A percentile compares a stretch with the other conserved stretches of the same genome.
phyloP scores from a whole-genome alignment of 2,329 filamentous ascomycete genomes.

The Dactylellina cionopaga region DNA sequence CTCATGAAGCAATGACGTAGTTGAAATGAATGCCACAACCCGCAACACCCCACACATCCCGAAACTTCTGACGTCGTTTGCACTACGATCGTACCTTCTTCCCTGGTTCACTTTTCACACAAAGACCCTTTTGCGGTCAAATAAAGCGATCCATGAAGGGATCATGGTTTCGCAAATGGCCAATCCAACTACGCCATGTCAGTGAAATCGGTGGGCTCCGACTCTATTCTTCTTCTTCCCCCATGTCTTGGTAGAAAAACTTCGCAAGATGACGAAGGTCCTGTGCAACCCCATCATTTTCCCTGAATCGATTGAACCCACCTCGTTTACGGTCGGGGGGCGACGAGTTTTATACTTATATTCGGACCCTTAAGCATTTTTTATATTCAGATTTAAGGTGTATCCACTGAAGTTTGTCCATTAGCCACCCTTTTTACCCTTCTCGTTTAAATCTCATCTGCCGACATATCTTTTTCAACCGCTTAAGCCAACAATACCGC shows the following conservation, averaged over 20 bases:
- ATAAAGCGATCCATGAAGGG: slow-evolving; percentile 11
- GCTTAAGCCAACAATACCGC: neutral
- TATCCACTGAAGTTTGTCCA: no score
- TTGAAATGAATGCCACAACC: neutral
- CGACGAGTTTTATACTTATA: no score
- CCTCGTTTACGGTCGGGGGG: no score
- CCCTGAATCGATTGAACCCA: no score
- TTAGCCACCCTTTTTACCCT: no score
- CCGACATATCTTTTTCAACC: neutral
- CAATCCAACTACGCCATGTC: slow-evolving; percentile 23
- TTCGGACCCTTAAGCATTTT: no score
- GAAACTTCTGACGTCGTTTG: slow-evolving; percentile 13
- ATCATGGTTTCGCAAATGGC: slow-evolving; percentile 1
- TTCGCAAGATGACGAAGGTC: slow-evolving; percentile 17
- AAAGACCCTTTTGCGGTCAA: neutral
- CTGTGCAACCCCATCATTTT: no score
- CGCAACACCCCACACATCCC: slow-evolving; percentile 1
- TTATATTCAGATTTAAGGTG: no score
- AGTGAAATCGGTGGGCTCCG: neutral
- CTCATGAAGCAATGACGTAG: slow-evolving; percentile 7
- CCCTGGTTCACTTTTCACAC: neutral
- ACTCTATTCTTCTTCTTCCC: no score
- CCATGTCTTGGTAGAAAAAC: neutral
- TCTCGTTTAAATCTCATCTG: no score
- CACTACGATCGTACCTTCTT: neutral